Percentiles rank a stretch among this genome's conserved stretches.
Evolutionary conservation across 2,329 filamentous ascomycete species (phyloP).

Genomic region (Karstenula rhodostoma): DNA sequence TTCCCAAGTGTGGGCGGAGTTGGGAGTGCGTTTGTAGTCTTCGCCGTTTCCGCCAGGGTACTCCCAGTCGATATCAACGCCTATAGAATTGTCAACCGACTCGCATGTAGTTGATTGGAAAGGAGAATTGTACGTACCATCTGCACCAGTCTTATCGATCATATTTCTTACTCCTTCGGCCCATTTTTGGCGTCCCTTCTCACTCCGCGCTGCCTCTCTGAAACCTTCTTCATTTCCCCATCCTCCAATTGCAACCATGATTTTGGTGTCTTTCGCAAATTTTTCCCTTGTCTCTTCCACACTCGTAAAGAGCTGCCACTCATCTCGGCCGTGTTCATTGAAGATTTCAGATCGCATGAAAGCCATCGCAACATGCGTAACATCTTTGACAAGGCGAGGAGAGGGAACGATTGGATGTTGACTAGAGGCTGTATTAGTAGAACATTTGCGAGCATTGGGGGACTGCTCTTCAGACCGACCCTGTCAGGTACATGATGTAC

Average conservation of each 20-base stretch:
- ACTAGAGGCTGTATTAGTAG: conserved; percentile 19
- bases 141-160: conserved; percentile 66
- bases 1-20: conserved; percentile 66
- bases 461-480: conserved; percentile 8
- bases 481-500: conserved; percentile 30
- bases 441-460: neutral
- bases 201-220: conserved; percentile 62
- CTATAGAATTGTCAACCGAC: conserved; percentile 14
- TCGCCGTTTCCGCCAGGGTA: conserved; percentile 70
- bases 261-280: conserved; percentile 63
- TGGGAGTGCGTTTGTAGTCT: conserved; percentile 70
- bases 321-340: conserved; percentile 28
- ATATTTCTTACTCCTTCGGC: conserved; percentile 70
- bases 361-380: conserved; percentile 42
- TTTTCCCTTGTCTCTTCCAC: conserved; percentile 44
- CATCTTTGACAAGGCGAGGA: conserved; percentile 26
- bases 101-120: neutral
- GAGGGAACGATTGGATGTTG: conserved; percentile 39
- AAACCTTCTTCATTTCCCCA: conserved; percentile 76
- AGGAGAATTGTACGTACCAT: conserved; percentile 60
- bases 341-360: conserved; percentile 43
- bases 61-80: conserved; percentile 71
- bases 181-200: conserved; percentile 60
- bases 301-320: conserved; percentile 40
- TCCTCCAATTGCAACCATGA: conserved; percentile 76